phyloP scores from a whole-genome alignment of 2,329 filamentous ascomycete genomes.

The Alternaria sp. region DNA sequence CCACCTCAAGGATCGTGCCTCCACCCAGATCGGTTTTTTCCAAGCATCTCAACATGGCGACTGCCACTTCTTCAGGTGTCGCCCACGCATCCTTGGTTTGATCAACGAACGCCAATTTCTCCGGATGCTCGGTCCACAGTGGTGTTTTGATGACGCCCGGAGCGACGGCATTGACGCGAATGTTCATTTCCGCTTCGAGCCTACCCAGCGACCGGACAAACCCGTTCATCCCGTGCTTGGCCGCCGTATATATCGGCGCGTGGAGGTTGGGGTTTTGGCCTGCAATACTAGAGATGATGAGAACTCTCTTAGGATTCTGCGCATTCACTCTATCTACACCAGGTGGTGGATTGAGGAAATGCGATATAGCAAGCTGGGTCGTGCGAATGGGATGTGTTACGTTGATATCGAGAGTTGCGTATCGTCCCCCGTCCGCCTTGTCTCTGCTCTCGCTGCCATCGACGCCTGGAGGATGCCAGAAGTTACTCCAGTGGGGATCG shows the following conservation, averaged over 20 bases:
- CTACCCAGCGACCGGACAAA: constrained; percentile 59
- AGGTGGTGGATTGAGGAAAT: constrained; percentile 49
- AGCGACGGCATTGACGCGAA: constrained; percentile 66
- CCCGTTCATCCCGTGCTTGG: constrained; percentile 55
- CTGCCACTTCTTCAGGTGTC: constrained; percentile 65
- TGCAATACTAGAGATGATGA: constrained; percentile 55
- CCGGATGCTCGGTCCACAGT: constrained; percentile 66
- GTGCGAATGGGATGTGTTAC: constrained; percentile 56
- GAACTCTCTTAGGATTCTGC: constrained; percentile 54
- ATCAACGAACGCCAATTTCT: constrained; percentile 62
- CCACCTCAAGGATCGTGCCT: constrained; percentile 62
- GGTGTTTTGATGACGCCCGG: constrained; percentile 68
- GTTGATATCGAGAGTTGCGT: constrained; percentile 54
- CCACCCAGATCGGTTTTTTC: constrained; percentile 57
- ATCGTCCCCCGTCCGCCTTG: constrained; percentile 29
- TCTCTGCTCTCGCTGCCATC: constrained; percentile 42
- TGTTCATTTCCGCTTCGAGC: constrained; percentile 58
- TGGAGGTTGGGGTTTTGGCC: constrained; percentile 45
- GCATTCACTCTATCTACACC: constrained; percentile 41
- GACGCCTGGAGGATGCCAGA: constrained; percentile 56
- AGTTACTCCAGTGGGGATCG: constrained; percentile 57
- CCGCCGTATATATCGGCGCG: constrained; percentile 54
- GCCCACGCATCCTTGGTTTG: constrained; percentile 62
- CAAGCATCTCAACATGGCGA: constrained; percentile 63
- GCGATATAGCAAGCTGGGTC: constrained; percentile 56